A percentile compares a stretch with the other conserved stretches of the same genome.
phyloP scores from a whole-genome alignment of 805 yeast genomes.

The Suhomyces sp. region DNA sequence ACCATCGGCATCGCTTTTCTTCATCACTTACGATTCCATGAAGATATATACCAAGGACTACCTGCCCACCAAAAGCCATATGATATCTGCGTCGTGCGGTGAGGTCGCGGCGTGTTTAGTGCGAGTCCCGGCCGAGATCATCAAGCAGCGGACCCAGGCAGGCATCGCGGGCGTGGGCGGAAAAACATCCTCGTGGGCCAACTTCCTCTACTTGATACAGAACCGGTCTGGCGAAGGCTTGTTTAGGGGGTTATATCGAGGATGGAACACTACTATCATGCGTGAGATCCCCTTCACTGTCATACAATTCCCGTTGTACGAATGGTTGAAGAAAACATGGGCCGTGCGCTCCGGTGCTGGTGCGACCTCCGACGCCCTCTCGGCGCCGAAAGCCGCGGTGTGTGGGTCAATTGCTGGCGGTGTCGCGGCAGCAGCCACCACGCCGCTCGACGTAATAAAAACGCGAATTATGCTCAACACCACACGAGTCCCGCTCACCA shows the following conservation, averaged over 20 bases:
- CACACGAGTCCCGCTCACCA: constrained; percentile 42
- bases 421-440: constrained; percentile 74
- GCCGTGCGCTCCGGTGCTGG: constrained; percentile 19
- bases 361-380: constrained; percentile 27
- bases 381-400: constrained; percentile 75
- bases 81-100: constrained; percentile 85
- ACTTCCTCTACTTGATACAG: constrained; percentile 58
- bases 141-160: constrained; percentile 88
- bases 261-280: constrained; percentile 89
- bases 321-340: constrained; percentile 66
- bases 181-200: constrained; percentile 59
- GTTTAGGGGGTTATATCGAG: constrained; percentile 78
- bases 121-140: constrained; percentile 94
- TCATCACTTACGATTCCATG: constrained; percentile 76
- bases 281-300: constrained; percentile 96
- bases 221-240: constrained; percentile 78
- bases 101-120: constrained; percentile 92
- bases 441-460: constrained; percentile 76
- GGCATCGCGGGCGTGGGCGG: constrained; percentile 32
- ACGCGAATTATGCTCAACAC: constrained; percentile 81
- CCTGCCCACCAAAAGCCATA: constrained; percentile 53
- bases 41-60: constrained; percentile 45
- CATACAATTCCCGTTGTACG: constrained; percentile 94
- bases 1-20: constrained; percentile 54
- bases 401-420: constrained; percentile 86